phyloP scores from a whole-genome alignment of 352 stramenopile genomes.

The Globisporangium okanoganense region DNA sequence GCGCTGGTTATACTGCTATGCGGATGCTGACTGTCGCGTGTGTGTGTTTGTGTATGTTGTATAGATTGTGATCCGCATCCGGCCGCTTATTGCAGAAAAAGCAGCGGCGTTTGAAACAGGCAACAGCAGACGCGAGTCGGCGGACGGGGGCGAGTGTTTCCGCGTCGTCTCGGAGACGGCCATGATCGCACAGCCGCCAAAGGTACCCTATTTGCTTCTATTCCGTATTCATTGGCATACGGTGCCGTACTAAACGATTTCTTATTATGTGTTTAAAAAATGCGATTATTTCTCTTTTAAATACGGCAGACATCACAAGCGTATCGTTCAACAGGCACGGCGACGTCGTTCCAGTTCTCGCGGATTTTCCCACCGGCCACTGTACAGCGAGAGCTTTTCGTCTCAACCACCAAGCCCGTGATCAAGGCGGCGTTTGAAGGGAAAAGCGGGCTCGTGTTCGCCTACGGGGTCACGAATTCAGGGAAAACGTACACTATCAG shows the following conservation, averaged over 20 bases:
- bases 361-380: conserved; percentile 79
- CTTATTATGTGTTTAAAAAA: background rate
- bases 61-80: conserved; percentile 71
- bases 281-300: background rate
- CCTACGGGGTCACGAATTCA: conserved; percentile 98
- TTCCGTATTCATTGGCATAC: background rate
- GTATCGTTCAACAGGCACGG: conserved; percentile 70
- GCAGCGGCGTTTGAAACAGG: background rate
- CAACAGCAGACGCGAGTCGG: background rate
- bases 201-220: conserved; percentile 14
- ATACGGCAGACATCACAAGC: conserved; percentile 44
- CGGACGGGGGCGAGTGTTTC: conserved; percentile 45
- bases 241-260: background rate
- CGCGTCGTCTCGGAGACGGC: conserved; percentile 59
- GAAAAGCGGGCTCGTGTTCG: conserved; percentile 93
- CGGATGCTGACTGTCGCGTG: background rate
- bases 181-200: conserved; percentile 62
- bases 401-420: conserved; percentile 85
- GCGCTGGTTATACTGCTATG: background rate
- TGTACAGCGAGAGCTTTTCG: conserved; percentile 90
- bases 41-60: background rate
- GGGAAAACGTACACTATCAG: conserved; percentile 99
- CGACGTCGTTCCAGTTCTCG: conserved; percentile 78
- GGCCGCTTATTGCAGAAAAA: conserved; percentile 26
- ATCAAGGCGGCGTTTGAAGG: conserved; percentile 87